Evolutionary conservation across 2,329 filamentous ascomycete species (phyloP).

Genomic region (Botrytis aclada): DNA sequence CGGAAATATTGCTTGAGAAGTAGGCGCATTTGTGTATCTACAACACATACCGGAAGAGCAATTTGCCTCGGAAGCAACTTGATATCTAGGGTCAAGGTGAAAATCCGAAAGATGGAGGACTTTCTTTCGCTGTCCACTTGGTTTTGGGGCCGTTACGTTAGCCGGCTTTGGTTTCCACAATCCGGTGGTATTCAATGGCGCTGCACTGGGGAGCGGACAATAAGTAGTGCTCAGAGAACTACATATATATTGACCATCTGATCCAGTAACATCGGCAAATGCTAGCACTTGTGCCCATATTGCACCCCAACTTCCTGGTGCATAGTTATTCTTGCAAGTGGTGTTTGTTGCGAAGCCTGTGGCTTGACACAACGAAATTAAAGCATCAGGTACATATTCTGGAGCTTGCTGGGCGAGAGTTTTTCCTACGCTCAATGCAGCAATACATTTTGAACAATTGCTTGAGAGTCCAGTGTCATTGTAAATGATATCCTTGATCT

Average conservation of each 20-base stretch:
- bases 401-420: slow-evolving; percentile 50
- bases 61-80: slow-evolving; percentile 51
- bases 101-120: slow-evolving; percentile 56
- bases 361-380: slow-evolving; percentile 50
- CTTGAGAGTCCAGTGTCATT: slow-evolving; percentile 36
- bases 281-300: slow-evolving; percentile 57
- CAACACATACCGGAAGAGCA: slow-evolving; percentile 53
- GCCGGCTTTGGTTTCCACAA: slow-evolving; percentile 54
- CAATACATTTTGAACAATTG: slow-evolving; percentile 54
- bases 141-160: slow-evolving; percentile 43
- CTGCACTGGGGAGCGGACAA: slow-evolving; percentile 47
- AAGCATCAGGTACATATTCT: slow-evolving; percentile 46
- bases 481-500: slow-evolving; percentile 47
- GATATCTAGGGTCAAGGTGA: slow-evolving; percentile 54
- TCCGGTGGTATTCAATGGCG: slow-evolving; percentile 43
- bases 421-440: slow-evolving; percentile 49
- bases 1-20: slow-evolving; percentile 42
- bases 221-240: slow-evolving; percentile 47
- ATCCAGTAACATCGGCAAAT: slow-evolving; percentile 50
- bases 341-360: slow-evolving; percentile 47
- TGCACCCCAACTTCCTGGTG: slow-evolving; percentile 48
- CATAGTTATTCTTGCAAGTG: slow-evolving; percentile 48
- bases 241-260: slow-evolving; percentile 58
- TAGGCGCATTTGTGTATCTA: slow-evolving; percentile 42
- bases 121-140: slow-evolving; percentile 53